Percentiles rank a stretch among this genome's conserved stretches.
Conservation (phyloP, 495 filamentous ascomycete genomes). For the Aspergillus bridgeri region DNA sequence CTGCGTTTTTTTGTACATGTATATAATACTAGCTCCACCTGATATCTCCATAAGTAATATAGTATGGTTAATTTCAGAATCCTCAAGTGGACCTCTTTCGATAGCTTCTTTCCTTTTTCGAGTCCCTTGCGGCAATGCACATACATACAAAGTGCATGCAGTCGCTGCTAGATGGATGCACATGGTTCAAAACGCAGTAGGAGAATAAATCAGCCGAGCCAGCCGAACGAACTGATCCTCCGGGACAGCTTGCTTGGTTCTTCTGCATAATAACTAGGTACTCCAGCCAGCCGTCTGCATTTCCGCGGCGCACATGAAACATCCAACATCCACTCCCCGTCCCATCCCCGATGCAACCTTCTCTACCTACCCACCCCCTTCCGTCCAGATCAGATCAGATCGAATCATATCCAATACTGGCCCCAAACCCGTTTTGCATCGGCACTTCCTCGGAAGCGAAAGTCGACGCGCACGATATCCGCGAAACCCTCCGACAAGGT, state of each 20-base stretch:
- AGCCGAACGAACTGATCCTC: background rate
- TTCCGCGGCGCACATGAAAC: background rate
- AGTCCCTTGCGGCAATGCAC: background rate
- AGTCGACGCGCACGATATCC: constrained; percentile 68
- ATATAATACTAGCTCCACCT: constrained; percentile 20
- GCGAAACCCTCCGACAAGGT: constrained; percentile 76
- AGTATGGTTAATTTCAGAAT: background rate
- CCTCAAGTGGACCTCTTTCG: background rate
- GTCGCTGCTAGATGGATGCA: background rate
- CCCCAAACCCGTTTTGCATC: constrained; percentile 59
- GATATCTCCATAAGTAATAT: constrained; percentile 1
- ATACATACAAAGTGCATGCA: background rate
- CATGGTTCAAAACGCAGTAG: background rate
- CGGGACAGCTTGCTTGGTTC: background rate
- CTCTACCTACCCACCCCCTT: background rate
- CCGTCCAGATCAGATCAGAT: constrained; percentile 27
- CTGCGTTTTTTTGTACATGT: constrained; percentile 20
- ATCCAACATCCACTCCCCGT: background rate
- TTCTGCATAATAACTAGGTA: background rate
- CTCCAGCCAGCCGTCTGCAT: background rate
- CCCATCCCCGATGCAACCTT: background rate
- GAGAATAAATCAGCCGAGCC: constrained; percentile 3
- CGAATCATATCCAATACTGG: constrained; percentile 59
- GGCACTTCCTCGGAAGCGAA: constrained; percentile 59
- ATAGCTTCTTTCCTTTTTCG: background rate